Evolutionary conservation across 192 early-diverging fungal genomes (phyloP), one percentile per base, ranked within the genome.

Genomic region (Mortierella hygrophila): DNA sequence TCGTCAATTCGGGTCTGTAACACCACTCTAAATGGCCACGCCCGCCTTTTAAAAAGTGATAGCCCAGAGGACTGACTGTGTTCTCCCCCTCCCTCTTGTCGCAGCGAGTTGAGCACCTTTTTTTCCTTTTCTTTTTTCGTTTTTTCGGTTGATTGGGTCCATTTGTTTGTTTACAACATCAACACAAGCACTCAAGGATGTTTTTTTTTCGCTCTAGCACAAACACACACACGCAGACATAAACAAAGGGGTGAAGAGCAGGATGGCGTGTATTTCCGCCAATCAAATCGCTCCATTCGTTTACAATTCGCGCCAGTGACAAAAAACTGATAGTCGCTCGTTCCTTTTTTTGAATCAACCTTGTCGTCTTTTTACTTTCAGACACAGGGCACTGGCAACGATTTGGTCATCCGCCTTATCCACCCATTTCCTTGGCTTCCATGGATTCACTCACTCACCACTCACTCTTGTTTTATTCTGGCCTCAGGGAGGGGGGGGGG

Each of bases 191-290:
- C 16, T 4, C 15, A 49, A 49, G 47, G 47, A 49, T 52, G 16
- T 20, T 18, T 52, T 52, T 52, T 52, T 52, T 52, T 20, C 1
- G 16, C 35, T 52, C 20, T 52, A 20, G 44, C 13, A 21, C 49
- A 20, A 4, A 16, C 49, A 52, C 49, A 52, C 44, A 23, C 16
- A 55, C 55, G 10, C n/a, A 60, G 29, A 54, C 29, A 52, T 15
- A 77, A 69, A 77, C 38, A 69, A 77, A 70, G 69, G 69, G 18
- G 69, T 0, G 42, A 11, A 41, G 69, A 70, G 40, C 69, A 70
- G 38, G 71, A 72, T 72, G 71, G 71, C 71, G 71, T 72, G 71
- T 46, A 46, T 46, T 72, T 29, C 42, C 4, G 46, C 71, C 71
- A 72, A 72, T 72, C 71, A 72, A 46, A 72, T 29, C 20, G 4